Conservation (phyloP, 1,284 basidiomycete species). For the Cystobasidiaceae sp. region DNA sequence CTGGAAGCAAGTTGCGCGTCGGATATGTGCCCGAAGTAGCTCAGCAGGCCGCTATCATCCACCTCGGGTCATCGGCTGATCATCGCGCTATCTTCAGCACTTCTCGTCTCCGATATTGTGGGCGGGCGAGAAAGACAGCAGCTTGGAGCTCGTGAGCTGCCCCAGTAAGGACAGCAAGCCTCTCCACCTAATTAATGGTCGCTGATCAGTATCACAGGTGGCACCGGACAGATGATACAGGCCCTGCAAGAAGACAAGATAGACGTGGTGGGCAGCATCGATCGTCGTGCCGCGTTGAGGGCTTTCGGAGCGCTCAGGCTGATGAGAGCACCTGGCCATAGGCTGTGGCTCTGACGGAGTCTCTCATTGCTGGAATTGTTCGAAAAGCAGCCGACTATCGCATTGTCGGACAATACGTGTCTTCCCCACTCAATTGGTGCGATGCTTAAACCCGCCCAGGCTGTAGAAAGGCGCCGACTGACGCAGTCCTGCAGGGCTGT, state of each 20-base stretch:
- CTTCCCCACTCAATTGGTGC: slow-evolving; percentile 51
- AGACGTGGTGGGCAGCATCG: slow-evolving; percentile 73
- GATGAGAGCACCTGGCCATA: background rate
- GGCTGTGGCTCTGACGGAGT: slow-evolving; percentile 80
- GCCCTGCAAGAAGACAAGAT: slow-evolving; percentile 77
- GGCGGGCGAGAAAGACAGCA: slow-evolving; percentile 51
- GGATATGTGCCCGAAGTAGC: slow-evolving; percentile 26
- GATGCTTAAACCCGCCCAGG: slow-evolving; percentile 52
- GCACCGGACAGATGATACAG: slow-evolving; percentile 83
- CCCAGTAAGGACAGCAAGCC: slow-evolving; percentile 58
- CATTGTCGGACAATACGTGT: slow-evolving; percentile 87
- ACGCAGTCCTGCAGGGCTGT: slow-evolving; percentile 65
- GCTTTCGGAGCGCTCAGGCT: background rate
- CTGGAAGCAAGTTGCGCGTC: slow-evolving; percentile 15
- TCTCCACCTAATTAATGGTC: background rate
- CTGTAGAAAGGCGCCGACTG: background rate
- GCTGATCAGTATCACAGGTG: slow-evolving; percentile 53
- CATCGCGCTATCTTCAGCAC: slow-evolving; percentile 55
- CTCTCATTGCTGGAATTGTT: slow-evolving; percentile 86
- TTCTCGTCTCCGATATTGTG: slow-evolving; percentile 85
- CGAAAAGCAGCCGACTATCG: slow-evolving; percentile 74
- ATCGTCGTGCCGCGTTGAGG: too few species aligned
- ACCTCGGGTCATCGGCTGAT: background rate
- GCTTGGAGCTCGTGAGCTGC: slow-evolving; percentile 79
- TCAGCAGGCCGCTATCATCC: background rate